Base-by-base conservation (phyloP, 192 early-diverging fungal genomes). In the Chytriomyces confervae region DNA sequence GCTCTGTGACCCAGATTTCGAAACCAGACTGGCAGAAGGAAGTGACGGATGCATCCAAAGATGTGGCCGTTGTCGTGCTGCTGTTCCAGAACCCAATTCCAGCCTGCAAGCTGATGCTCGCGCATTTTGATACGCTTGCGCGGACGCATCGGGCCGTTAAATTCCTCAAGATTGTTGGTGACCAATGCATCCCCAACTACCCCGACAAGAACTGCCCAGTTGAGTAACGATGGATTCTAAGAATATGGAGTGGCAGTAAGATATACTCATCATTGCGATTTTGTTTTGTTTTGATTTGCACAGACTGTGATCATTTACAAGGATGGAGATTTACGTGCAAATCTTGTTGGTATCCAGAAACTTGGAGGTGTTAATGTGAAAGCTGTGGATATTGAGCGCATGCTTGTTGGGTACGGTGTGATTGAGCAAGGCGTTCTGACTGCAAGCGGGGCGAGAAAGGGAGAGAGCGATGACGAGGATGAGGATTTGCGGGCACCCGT, bases 111-210 rank as follows among this genome's bases (percentile, higher is more conserved):
- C 85, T 99, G 50, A 87, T 99, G 88, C 90, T 90, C 72, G 85
- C 85, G 44, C 87, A 91, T 72, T 83, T 99, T 61, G 88, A 90
- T 18, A 87, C 87, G 69, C 79, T 96, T 9, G 94, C 95, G 3
- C 67, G 72, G 47, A 89, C 89, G 81, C 91, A 97, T 85, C 90
- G 90, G 29, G 88, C 94, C 5, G 94, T 92, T 69, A 99, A 99
- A 86, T 99, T 99, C 84, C 72, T 94, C 61, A 97, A 96, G 79
- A 97, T 97, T 76, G 86, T 95, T 24, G 94, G 91, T 9, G 93
- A 95, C 73, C 94, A 96, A 76, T 97, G 96, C 84, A 97, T 99
- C 76, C 93, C 92, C 50, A 94, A 95, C 73, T 99, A 97, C 77
- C 97, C 97, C 3, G 97, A 99, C 80, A 66, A 79, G 48, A 86